Conservation (phyloP, 2,329 filamentous ascomycete genomes). For the Arthrocladium fulminans region DNA sequence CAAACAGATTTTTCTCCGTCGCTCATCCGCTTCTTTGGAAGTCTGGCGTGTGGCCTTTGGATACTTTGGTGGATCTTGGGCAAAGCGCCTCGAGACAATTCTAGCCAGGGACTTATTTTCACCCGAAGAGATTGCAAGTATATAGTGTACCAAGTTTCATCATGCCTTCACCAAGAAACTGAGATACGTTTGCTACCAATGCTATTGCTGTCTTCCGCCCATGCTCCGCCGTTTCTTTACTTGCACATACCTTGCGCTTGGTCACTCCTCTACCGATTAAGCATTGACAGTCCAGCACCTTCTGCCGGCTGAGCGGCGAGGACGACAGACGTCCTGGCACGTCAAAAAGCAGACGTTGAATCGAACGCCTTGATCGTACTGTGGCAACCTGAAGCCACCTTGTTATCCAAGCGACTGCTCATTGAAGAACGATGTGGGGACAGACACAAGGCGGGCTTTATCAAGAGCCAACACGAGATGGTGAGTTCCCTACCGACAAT, state of each 20-base stretch:
- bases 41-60: not conserved
- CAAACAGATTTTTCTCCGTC: not conserved
- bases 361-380: too few relatives aligned
- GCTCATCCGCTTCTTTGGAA: not conserved
- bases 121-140: too few relatives aligned
- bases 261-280: too few relatives aligned
- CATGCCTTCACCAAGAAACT: not conserved
- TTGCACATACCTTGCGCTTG: too few relatives aligned
- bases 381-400: not conserved
- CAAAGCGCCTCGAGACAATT: not conserved
- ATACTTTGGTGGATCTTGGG: not conserved
- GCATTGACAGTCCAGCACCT: too few relatives aligned
- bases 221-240: not conserved
- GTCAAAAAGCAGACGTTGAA: too few relatives aligned
- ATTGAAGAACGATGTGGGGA: conserved; percentile 2
- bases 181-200: not conserved
- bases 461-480: conserved; percentile 1
- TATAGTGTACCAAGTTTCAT: not conserved
- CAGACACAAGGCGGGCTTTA: conserved; percentile 1
- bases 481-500: not conserved
- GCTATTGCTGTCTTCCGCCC: not conserved
- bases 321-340: too few relatives aligned
- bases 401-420: not conserved
- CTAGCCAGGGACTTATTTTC: not conserved
- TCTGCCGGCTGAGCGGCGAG: too few relatives aligned